Percentiles rank a stretch among this genome's conserved stretches.
Evolutionary conservation across 106 monocot genomes (phyloP).

Genomic region (Apostasia ramifera): DNA sequence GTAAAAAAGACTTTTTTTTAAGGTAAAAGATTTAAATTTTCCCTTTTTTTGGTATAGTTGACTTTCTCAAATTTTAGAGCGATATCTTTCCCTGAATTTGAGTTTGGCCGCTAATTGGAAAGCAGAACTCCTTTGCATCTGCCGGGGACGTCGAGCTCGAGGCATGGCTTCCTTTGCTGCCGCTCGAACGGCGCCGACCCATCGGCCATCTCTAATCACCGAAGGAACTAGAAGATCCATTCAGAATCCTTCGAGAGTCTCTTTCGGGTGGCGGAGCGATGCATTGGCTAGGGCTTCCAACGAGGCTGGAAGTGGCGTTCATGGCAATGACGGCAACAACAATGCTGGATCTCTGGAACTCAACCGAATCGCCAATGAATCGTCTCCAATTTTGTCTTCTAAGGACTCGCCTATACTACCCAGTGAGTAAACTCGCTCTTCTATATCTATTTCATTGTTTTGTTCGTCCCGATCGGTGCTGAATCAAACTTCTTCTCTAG

Average conservation of each 20-base stretch:
- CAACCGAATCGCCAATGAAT: not conserved
- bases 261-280: not conserved
- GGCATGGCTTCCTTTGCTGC: slow-evolving; percentile 6
- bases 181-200: not conserved
- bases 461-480: too few species aligned
- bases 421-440: slow-evolving; percentile 10
- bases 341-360: slow-evolving; percentile 3
- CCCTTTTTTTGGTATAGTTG: too few species aligned
- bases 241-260: not conserved
- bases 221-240: not conserved
- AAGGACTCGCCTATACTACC: slow-evolving; percentile 29
- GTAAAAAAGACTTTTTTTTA: too few species aligned
- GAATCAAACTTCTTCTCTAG: slow-evolving; percentile 7
- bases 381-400: slow-evolving; percentile 5
- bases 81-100: too few species aligned
- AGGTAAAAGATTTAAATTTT: too few species aligned
- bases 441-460: not conserved
- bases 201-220: not conserved
- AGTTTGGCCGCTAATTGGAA: too few species aligned
- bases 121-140: too few species aligned
- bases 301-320: not conserved
- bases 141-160: not conserved
- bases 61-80: too few species aligned
- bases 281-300: not conserved
- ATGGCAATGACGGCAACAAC: not conserved